These are phyloP conservation scores for Neurospora sp. DNA, from an alignment of 2,329 filamentous ascomycete genomes.

Conservation along the genomic window DNA sequence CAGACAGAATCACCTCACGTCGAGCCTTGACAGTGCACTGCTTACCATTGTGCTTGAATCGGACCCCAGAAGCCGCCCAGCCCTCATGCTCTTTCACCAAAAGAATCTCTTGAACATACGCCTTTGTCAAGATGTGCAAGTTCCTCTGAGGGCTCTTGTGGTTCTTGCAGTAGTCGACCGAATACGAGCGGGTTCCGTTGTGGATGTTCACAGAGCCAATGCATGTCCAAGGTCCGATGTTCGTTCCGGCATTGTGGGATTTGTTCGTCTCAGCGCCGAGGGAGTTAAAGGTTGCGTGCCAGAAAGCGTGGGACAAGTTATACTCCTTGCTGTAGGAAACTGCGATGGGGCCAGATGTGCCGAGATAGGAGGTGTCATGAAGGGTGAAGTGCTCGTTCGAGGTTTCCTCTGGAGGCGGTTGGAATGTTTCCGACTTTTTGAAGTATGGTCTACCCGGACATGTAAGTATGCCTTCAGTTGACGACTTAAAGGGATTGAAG, in stretches of 20 bases:
- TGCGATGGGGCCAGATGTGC: slow-evolving; percentile 36
- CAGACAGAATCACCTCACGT: slow-evolving; percentile 47
- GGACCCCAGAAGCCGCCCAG: slow-evolving; percentile 30
- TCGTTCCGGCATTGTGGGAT: slow-evolving; percentile 28
- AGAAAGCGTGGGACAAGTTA: slow-evolving; percentile 32
- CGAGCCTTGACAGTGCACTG: slow-evolving; percentile 23
- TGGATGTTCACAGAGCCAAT: slow-evolving; percentile 24
- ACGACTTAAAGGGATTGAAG: not conserved
- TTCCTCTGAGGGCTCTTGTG: slow-evolving; percentile 30
- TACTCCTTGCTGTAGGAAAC: slow-evolving; percentile 34
- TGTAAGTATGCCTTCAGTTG: slow-evolving; percentile 14
- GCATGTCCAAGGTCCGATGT: slow-evolving; percentile 31
- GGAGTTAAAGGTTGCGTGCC: slow-evolving; percentile 31
- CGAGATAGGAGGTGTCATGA: slow-evolving; percentile 28
- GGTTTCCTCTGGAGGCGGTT: slow-evolving; percentile 26
- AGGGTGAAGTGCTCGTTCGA: slow-evolving; percentile 26
- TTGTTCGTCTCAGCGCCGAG: slow-evolving; percentile 27
- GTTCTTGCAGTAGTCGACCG: slow-evolving; percentile 29
- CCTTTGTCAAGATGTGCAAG: slow-evolving; percentile 36
- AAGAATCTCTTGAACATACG: slow-evolving; percentile 35
- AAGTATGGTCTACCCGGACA: slow-evolving; percentile 30
- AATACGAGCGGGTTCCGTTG: slow-evolving; percentile 28
- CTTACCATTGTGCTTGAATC: slow-evolving; percentile 28
- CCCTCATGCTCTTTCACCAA: slow-evolving; percentile 20
- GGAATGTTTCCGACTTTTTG: slow-evolving; percentile 39